Conservation (phyloP, 2,329 filamentous ascomycete genomes). For the Epichloe glyceriae region DNA sequence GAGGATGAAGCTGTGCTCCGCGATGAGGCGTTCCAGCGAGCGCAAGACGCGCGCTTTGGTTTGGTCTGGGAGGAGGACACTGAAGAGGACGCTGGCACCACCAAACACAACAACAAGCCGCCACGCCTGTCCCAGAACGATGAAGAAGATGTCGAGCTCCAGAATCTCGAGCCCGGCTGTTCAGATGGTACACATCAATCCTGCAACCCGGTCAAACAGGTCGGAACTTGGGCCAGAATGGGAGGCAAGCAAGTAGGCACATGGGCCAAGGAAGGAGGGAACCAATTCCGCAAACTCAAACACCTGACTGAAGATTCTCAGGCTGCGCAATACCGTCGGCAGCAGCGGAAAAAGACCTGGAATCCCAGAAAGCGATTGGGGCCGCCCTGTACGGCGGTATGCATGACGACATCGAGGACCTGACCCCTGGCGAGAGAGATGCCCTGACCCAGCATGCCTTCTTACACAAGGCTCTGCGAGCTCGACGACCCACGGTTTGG, state of each 20-base stretch:
- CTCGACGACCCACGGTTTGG: constrained; percentile 80
- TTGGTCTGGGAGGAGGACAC: constrained; percentile 33
- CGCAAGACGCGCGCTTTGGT: constrained; percentile 58
- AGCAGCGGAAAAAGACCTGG: constrained; percentile 48
- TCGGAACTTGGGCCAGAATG: constrained; percentile 31
- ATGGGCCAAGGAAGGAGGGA: constrained; percentile 30
- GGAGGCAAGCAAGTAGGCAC: constrained; percentile 18
- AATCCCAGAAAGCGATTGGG: constrained; percentile 60
- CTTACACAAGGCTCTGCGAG: constrained; percentile 75
- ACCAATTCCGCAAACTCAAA: constrained; percentile 34
- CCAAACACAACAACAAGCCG: constrained; percentile 15
- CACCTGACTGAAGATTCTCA: constrained; percentile 17
- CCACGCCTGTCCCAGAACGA: constrained; percentile 21
- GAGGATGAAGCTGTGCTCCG: constrained; percentile 91
- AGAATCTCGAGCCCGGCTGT: constrained; percentile 18
- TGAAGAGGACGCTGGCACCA: constrained; percentile 28
- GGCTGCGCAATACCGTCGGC: constrained; percentile 34
- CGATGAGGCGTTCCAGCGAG: constrained; percentile 75
- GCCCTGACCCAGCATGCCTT: constrained; percentile 77
- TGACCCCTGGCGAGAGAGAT: constrained; percentile 82
- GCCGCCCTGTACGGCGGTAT: constrained; percentile 77
- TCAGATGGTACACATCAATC: constrained; percentile 13
- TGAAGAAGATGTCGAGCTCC: constrained; percentile 24
- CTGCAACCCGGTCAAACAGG: constrained; percentile 33
- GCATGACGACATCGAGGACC: constrained; percentile 86